Percentiles rank a stretch among this genome's conserved stretches.
Conservation (phyloP, 1,284 basidiomycete species). For the Heliocybe sulcata region DNA sequence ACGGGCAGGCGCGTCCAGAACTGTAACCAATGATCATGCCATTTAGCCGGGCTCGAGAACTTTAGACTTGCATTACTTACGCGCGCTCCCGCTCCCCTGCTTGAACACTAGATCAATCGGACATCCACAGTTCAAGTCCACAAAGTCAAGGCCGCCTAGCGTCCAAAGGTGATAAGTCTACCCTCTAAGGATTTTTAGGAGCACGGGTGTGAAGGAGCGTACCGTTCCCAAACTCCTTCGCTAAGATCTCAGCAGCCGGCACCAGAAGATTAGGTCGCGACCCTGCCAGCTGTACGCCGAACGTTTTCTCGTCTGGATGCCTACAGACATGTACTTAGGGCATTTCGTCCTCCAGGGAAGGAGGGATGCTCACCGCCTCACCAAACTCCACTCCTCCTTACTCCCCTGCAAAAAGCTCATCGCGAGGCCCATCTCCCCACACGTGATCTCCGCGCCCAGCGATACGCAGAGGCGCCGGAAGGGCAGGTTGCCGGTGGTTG, state of each 20-base stretch:
- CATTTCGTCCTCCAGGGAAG: neutral
- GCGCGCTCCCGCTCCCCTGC: conserved; percentile 82
- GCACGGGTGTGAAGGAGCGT: neutral
- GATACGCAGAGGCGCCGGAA: conserved; percentile 86
- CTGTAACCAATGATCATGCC: conserved; percentile 33
- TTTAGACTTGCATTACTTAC: conserved; percentile 32
- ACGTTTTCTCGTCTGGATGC: conserved; percentile 84
- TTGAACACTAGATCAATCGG: conserved; percentile 97
- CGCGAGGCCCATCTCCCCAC: conserved; percentile 90
- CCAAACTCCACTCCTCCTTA: conserved; percentile 88
- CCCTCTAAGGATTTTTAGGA: too few species aligned
- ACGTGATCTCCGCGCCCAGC: conserved; percentile 92
- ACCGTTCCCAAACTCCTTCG: conserved; percentile 45
- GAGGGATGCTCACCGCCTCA: conserved; percentile 29
- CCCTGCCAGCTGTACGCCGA: conserved; percentile 86
- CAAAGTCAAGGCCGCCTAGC: conserved; percentile 70
- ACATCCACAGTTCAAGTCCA: conserved; percentile 95
- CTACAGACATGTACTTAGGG: conserved; percentile 22
- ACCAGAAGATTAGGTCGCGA: conserved; percentile 74
- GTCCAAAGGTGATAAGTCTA: too few species aligned
- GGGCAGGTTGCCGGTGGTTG: conserved; percentile 95
- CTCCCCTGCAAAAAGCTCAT: conserved; percentile 78
- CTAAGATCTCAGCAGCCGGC: conserved; percentile 80
- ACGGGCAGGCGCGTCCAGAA: conserved; percentile 80
- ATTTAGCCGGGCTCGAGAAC: neutral